Evolutionary conservation across 176 grass and related monocot genomes (phyloP).

Genomic region (Musa schizocarpa): DNA sequence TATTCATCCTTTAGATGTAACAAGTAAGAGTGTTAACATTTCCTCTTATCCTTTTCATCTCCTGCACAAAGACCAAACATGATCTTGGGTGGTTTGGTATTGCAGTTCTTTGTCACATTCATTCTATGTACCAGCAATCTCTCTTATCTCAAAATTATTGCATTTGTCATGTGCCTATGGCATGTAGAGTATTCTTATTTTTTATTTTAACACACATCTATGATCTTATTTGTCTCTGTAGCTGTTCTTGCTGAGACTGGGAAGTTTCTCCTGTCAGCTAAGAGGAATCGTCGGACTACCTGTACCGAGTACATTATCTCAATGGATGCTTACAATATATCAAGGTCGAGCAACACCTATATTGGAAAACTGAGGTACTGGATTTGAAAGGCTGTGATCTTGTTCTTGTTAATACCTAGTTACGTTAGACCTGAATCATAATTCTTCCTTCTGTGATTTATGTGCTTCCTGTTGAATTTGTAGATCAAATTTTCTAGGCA

Average conservation of each 20-base stretch:
- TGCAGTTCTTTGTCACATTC: too few species aligned
- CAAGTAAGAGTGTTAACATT: too few species aligned
- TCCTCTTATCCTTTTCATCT: too few species aligned
- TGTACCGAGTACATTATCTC: constrained; percentile 92
- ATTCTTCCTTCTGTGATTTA: background rate
- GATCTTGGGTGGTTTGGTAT: too few species aligned
- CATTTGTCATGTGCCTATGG: too few species aligned
- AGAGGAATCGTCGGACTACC: constrained; percentile 69
- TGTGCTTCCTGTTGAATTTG: constrained; percentile 2
- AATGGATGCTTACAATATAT: constrained; percentile 62
- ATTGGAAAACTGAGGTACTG: constrained; percentile 91
- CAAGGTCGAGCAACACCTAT: constrained; percentile 73
- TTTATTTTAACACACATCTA: background rate
- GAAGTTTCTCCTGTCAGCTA: constrained; percentile 84
- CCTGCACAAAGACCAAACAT: too few species aligned
- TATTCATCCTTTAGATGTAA: too few species aligned
- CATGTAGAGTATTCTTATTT: background rate
- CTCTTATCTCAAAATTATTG: too few species aligned
- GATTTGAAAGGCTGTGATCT: background rate
- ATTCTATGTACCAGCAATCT: too few species aligned
- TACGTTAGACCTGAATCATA: background rate
- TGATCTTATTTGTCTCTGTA: constrained; percentile 11
- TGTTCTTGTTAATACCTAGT: background rate
- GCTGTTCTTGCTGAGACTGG: constrained; percentile 77
- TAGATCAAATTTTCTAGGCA: constrained; percentile 98